phyloP scores from a whole-genome alignment of 306 rosid species.

The Lablab purpureus region DNA sequence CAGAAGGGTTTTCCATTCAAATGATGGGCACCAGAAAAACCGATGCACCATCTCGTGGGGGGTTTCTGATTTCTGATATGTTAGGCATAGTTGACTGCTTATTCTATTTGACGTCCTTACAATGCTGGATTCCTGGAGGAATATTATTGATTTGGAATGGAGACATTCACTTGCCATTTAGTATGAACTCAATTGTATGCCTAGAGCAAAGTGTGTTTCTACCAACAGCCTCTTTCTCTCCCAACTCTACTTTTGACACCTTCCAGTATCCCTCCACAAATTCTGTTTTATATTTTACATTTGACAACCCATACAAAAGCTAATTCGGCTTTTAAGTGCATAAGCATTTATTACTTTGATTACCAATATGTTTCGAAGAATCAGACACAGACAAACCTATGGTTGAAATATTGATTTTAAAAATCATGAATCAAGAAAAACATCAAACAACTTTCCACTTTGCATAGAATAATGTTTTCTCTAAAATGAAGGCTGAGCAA shows the following conservation, averaged over 20 bases:
- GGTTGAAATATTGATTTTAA: slow-evolving; percentile 27
- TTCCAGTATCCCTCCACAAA: not conserved
- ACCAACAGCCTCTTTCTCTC: slow-evolving; percentile 4
- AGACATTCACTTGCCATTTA: slow-evolving; percentile 8
- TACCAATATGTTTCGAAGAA: slow-evolving; percentile 16
- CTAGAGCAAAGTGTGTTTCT: not conserved
- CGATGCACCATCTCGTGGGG: too few relatives aligned
- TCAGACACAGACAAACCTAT: not conserved
- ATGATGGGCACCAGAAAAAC: too few relatives aligned
- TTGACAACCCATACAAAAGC: slow-evolving; percentile 1
- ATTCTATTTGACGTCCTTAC: not conserved
- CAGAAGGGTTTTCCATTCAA: too few relatives aligned
- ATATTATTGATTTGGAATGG: slow-evolving; percentile 19
- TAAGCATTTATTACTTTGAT: slow-evolving; percentile 21
- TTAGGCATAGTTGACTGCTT: not conserved
- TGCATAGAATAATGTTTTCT: slow-evolving; percentile 33
- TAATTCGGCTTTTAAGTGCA: slow-evolving; percentile 11
- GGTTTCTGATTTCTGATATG: not conserved
- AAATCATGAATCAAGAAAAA: slow-evolving; percentile 32
- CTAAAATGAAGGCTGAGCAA: slow-evolving; percentile 38
- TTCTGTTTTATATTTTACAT: slow-evolving; percentile 1
- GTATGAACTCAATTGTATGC: not conserved
- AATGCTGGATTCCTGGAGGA: not conserved
- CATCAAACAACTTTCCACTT: slow-evolving; percentile 20
- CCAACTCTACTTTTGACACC: not conserved